Evolutionary conservation across 345 rosid species (phyloP), one percentile per base, ranked within the genome.

Genomic region (Physaria fendleri): DNA sequence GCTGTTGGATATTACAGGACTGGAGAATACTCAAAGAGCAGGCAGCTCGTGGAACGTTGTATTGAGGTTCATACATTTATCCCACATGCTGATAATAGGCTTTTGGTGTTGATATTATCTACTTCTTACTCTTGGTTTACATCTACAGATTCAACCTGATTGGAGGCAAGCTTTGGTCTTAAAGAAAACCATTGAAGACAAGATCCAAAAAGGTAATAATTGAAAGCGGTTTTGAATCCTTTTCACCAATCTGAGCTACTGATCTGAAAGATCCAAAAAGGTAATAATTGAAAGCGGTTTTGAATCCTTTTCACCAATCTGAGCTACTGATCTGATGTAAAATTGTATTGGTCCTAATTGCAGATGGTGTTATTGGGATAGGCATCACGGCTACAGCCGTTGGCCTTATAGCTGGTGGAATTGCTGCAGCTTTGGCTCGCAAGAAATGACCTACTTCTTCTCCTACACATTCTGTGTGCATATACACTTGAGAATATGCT

Each of bases 281-380:
- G n/a, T n/a, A n/a, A n/a, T n/a, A n/a, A 43, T 4, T 28, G 16
- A 37, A 30, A 40, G 27, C 28, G n/a, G 29, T 30, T 22, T 35
- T 56, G 5, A 4, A 28, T 39, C 6, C 13, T 41, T 34, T 27
- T 30, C 10, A 25, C 15, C 4, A 37, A 16, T 39, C 42, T 42
- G 41, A 52, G 35, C 16, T 29, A 18, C n/a, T 55, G 53, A 17
- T 34, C 25, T 62, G 24, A 56, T 48, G 53, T 10, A 3, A 5
- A 47, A 22, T 8, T 40, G 34, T 65, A 39, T 71, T 28, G 60
- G 29, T 59, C 37, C 2, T 40, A 22, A 63, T 64, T 77, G 49
- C 79, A 90, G 93, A 87, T 79, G 90, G 93, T 77, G 82, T 84
- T 20, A 87, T 90, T 71, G 93, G 97, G 70, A 85, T 90, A 49